Base-by-base conservation (phyloP, 139 green algal species). In the Chlorella sp. region DNA sequence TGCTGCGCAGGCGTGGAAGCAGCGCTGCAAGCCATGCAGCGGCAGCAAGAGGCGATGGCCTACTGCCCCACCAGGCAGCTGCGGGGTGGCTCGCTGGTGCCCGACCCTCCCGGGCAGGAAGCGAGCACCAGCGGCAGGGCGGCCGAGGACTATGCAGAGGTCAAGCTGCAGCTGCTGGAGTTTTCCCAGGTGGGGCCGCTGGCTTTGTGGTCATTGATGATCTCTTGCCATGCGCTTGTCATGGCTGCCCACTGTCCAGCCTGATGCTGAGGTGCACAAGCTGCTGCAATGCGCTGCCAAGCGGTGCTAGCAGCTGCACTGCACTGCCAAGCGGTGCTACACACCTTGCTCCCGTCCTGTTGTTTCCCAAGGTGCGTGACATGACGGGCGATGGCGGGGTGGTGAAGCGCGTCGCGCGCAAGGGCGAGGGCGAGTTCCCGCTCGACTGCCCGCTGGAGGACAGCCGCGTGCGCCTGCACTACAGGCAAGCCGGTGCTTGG, bases 391-490 rank as follows among this genome's bases (percentile, higher is more conserved):
- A 94, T 73, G 95, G 95, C 17, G 63, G 76, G 20, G 88, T 95
- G n/a, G 82, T 89, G 34, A 98, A 98, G 89, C 86, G 88, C 55
- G 89, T 91, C 4, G 39, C 94, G 51, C 41, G 72, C 26, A 90
- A 95, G 56, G 95, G 95, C 5, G 13, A 57, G 18, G 95, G 95
- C 2, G 93, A 96, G 47, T 98, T 98, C 79, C 95, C 95, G 38
- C 83, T 94, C 7, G 95, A 97, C 88, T 97, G 94, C 89, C 94
- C 95, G 23, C 65, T 98, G 44, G 72, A 97, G 26, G 95, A 98
- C 91, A 96, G 90, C 44, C 80, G 72, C 20, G 91, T 97, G 34
- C 41, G 74, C 18, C 55, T 95, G 44, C 93, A 95, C 82, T 95
- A 89, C 84, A 67, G 82, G 82, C 81, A 41, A 23, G 78, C 36